A percentile compares a stretch with the other conserved stretches of the same genome.
These are phyloP conservation scores for Scedosporium aurantiacum DNA, from an alignment of 2,329 filamentous ascomycete genomes.

Conservation along the genomic window DNA sequence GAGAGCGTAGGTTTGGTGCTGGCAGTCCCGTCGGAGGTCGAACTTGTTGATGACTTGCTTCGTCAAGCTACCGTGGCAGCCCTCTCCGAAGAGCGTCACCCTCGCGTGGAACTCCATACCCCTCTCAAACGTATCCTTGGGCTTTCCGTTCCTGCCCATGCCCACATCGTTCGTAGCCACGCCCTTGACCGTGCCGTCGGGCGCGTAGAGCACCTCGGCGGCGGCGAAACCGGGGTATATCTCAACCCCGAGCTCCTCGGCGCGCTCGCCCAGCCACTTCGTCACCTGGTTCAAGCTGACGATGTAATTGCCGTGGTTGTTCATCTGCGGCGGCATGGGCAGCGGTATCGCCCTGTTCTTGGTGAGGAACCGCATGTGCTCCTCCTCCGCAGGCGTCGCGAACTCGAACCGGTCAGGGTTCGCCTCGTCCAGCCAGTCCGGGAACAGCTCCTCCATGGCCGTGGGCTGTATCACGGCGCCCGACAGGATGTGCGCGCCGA, in stretches of 20 bases:
- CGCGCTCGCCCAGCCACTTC: conserved; percentile 90
- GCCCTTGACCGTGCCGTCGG: conserved; percentile 80
- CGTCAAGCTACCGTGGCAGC: conserved; percentile 87
- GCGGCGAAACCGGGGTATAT: conserved; percentile 94
- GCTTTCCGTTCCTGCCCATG: conserved; percentile 66
- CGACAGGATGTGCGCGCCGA: conserved; percentile 90
- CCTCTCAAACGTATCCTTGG: conserved; percentile 84
- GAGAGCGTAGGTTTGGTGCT: conserved; percentile 89
- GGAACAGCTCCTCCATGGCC: conserved; percentile 79
- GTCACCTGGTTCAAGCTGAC: conserved; percentile 89
- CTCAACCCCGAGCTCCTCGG: conserved; percentile 94
- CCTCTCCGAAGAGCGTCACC: conserved; percentile 85
- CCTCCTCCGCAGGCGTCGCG: conserved; percentile 70
- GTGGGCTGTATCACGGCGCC: conserved; percentile 90
- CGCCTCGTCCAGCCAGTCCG: conserved; percentile 82
- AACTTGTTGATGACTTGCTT: conserved; percentile 95
- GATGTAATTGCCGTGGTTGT: conserved; percentile 97
- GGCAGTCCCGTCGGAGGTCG: conserved; percentile 75
- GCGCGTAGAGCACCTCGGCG: conserved; percentile 77
- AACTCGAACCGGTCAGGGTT: conserved; percentile 82
- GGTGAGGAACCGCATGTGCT: conserved; percentile 92
- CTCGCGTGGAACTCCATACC: conserved; percentile 97
- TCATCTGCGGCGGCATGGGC: conserved; percentile 90
- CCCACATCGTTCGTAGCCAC: conserved; percentile 95
- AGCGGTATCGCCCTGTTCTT: conserved; percentile 67